Conservation (phyloP, 805 yeast genomes). For the Candida sakaeoensis region DNA sequence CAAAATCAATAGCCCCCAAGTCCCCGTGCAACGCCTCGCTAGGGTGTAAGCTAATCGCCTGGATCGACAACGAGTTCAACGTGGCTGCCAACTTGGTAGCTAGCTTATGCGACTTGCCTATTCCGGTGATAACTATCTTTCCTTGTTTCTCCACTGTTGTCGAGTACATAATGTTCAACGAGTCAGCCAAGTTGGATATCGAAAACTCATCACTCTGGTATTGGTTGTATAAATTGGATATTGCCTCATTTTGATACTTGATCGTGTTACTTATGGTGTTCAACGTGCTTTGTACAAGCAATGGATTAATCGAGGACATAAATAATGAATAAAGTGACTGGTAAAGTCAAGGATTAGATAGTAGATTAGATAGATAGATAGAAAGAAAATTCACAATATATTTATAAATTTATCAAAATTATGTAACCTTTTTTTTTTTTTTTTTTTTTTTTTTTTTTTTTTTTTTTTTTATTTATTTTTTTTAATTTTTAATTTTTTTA, state of each 20-base stretch:
- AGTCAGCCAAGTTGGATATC: constrained; percentile 39
- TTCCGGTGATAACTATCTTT: constrained; percentile 73
- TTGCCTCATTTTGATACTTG: constrained; percentile 45
- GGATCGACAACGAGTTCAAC: constrained; percentile 71
- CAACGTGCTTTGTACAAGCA: constrained; percentile 8
- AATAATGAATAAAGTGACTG: too few relatives aligned
- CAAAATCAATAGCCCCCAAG: constrained; percentile 62
- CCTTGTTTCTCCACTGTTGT: constrained; percentile 41
- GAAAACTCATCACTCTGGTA: constrained; percentile 45
- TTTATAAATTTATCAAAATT: too few relatives aligned
- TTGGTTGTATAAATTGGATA: constrained; percentile 41
- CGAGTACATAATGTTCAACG: constrained; percentile 36
- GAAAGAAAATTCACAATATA: too few relatives aligned
- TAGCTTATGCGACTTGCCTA: constrained; percentile 81
- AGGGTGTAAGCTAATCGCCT: constrained; percentile 70
- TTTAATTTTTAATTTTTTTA: too few relatives aligned
- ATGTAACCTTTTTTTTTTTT: too few relatives aligned
- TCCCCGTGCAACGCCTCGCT: constrained; percentile 90
- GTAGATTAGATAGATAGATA: background rate
- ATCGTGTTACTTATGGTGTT: constrained; percentile 41
- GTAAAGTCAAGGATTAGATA: background rate
- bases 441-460: too few relatives aligned
- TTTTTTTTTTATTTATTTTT: too few relatives aligned
- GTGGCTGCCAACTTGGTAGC: constrained; percentile 80
- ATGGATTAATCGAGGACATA: background rate